Evolutionary conservation across 2,329 filamentous ascomycete species (phyloP).

Genomic region (Aspergillus jensenii): DNA sequence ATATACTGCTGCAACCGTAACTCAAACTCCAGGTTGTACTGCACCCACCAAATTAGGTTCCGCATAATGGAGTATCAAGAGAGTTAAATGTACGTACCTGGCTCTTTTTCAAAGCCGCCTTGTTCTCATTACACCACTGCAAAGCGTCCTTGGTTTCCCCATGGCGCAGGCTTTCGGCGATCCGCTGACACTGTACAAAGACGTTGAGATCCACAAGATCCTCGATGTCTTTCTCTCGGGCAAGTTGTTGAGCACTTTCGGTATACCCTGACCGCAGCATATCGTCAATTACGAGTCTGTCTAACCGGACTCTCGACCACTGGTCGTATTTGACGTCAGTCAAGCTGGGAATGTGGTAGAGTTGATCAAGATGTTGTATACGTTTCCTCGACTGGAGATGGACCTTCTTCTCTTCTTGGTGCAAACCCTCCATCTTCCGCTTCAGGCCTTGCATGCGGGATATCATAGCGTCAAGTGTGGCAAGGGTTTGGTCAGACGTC

Average conservation of each 20-base stretch:
- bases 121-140: constrained; percentile 90
- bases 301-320: constrained; percentile 80
- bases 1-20: constrained; percentile 93
- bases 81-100: constrained; percentile 54
- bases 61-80: background rate
- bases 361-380: constrained; percentile 74
- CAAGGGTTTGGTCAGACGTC: constrained; percentile 69
- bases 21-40: constrained; percentile 89
- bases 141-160: constrained; percentile 76
- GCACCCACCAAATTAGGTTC: background rate
- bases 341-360: constrained; percentile 76
- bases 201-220: constrained; percentile 86
- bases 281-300: constrained; percentile 89
- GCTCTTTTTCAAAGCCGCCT: constrained; percentile 85
- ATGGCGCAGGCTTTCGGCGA: constrained; percentile 69
- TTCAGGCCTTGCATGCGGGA: constrained; percentile 81
- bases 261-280: constrained; percentile 80
- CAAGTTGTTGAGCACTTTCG: constrained; percentile 72
- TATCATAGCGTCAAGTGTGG: constrained; percentile 81
- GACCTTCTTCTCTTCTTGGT: constrained; percentile 76
- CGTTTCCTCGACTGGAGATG: constrained; percentile 75
- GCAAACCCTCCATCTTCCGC: constrained; percentile 74
- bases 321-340: constrained; percentile 91
- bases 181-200: constrained; percentile 77
- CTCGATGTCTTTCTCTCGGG: constrained; percentile 71